Evolutionary conservation across 169 alveolate genomes (phyloP).

Genomic region (Theileria parva): DNA sequence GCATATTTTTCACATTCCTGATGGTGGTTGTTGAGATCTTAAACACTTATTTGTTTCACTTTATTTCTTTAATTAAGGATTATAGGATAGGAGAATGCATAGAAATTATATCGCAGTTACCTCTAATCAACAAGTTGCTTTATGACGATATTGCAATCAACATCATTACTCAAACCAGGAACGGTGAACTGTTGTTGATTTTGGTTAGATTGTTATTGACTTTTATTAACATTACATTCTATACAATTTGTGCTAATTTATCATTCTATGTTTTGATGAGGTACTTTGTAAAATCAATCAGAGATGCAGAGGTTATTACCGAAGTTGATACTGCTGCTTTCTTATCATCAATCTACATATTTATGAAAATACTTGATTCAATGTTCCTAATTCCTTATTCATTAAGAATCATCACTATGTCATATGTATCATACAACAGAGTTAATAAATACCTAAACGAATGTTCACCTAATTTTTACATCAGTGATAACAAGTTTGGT

Average conservation of each 20-base stretch:
- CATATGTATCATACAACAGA: constrained; percentile 23
- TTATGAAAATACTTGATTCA: constrained; percentile 16
- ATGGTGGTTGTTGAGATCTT: no score
- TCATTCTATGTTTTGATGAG: neutral
- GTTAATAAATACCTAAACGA: constrained; percentile 16
- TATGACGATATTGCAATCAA: constrained; percentile 51
- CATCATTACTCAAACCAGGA: constrained; percentile 32
- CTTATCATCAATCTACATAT: constrained; percentile 12
- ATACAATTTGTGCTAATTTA: neutral
- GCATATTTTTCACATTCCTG: no score
- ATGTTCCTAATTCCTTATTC: constrained; percentile 16
- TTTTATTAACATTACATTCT: constrained; percentile 5
- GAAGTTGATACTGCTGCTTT: constrained; percentile 21
- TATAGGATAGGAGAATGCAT: constrained; percentile 1
- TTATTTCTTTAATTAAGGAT: no score
- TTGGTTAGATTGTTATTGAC: constrained; percentile 14
- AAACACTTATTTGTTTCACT: no score
- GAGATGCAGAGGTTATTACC: constrained; percentile 1
- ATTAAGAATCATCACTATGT: neutral
- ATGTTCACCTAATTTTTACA: constrained; percentile 54
- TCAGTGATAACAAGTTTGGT: neutral
- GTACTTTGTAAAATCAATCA: neutral
- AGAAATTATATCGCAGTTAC: constrained; percentile 18
- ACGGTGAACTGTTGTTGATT: constrained; percentile 35
- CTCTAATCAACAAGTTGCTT: constrained; percentile 13